Evolutionary conservation across 2,329 filamentous ascomycete species (phyloP).

Genomic region (Pestalotiopsis sp.): DNA sequence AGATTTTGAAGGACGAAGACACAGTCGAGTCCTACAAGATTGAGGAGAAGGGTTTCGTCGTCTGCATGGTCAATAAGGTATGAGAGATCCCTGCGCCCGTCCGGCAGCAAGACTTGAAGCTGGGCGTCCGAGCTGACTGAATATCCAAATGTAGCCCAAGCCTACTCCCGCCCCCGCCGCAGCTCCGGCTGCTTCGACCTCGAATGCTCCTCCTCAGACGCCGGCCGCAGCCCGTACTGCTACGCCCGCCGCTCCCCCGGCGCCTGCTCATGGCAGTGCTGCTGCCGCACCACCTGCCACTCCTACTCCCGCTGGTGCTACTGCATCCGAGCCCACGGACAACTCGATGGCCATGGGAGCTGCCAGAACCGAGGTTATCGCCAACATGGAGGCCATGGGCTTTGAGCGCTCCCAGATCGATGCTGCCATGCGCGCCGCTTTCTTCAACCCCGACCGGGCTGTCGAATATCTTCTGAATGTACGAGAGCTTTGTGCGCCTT

Average conservation of each 20-base stretch:
- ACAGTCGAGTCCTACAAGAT: conserved; percentile 97
- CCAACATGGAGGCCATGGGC: conserved; percentile 97
- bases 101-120: conserved; percentile 8
- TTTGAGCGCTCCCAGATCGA: conserved; percentile 89
- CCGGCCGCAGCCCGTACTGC: conserved; percentile 58
- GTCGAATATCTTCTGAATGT: conserved; percentile 94
- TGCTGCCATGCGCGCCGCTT: conserved; percentile 92
- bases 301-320: conserved; percentile 57
- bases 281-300: conserved; percentile 54
- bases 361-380: conserved; percentile 79
- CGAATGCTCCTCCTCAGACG: conserved; percentile 65
- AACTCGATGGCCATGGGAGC: conserved; percentile 81
- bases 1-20: conserved; percentile 97
- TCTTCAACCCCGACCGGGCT: conserved; percentile 94
- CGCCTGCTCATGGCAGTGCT: conserved; percentile 51
- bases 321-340: conserved; percentile 50
- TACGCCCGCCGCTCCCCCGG: conserved; percentile 52
- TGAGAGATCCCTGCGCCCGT: conserved; percentile 19
- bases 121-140: conserved; percentile 14
- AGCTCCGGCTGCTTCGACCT: conserved; percentile 55
- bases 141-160: conserved; percentile 66
- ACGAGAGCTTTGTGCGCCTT: conserved; percentile 37
- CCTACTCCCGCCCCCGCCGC: conserved; percentile 50
- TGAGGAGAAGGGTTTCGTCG: conserved; percentile 98
- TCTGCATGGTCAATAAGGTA: conserved; percentile 98